Percentiles rank a stretch among this genome's conserved stretches.
phyloP scores from a whole-genome alignment of 2,329 filamentous ascomycete genomes.

The Teratosphaeria gauchensis region DNA sequence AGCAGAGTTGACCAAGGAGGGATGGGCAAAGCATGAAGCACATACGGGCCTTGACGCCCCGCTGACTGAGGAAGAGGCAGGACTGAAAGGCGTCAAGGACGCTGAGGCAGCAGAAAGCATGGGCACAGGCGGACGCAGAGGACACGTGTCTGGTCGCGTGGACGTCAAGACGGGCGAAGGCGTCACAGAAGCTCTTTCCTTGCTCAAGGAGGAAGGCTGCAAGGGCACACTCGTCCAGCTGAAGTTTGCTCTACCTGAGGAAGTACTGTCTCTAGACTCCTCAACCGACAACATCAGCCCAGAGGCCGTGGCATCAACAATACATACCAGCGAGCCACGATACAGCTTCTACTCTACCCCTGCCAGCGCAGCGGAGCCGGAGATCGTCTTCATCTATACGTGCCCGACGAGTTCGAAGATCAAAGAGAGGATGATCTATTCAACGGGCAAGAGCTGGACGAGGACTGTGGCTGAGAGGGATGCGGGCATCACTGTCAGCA shows the following conservation, averaged over 20 bases:
- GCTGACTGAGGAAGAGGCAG: slow-evolving; percentile 68
- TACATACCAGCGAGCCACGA: slow-evolving; percentile 60
- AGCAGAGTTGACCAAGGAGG: slow-evolving; percentile 57
- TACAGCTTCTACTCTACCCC: slow-evolving; percentile 68
- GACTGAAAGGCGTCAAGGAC: slow-evolving; percentile 61
- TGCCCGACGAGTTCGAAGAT: slow-evolving; percentile 64
- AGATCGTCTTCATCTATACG: slow-evolving; percentile 72
- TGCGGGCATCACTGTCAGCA: slow-evolving; percentile 56
- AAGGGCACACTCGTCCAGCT: slow-evolving; percentile 50
- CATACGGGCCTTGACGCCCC: slow-evolving; percentile 55
- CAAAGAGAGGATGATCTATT: slow-evolving; percentile 80
- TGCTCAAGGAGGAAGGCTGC: slow-evolving; percentile 44
- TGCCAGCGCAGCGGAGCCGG: slow-evolving; percentile 38
- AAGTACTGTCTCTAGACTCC: slow-evolving; percentile 58
- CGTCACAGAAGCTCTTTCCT: slow-evolving; percentile 54
- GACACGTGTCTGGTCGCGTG: slow-evolving; percentile 36
- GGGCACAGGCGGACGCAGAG: slow-evolving; percentile 53
- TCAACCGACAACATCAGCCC: slow-evolving; percentile 46
- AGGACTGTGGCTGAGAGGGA: slow-evolving; percentile 58
- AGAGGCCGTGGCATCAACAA: slow-evolving; percentile 46
- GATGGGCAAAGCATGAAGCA: slow-evolving; percentile 63
- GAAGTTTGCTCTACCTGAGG: slow-evolving; percentile 62
- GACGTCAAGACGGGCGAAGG: slow-evolving; percentile 49
- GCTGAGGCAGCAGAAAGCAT: slow-evolving; percentile 66
- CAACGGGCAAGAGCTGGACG: slow-evolving; percentile 44